Percentiles rank a stretch among this genome's conserved stretches.
Evolutionary conservation across 2,329 filamentous ascomycete genomes (phyloP).

Genomic region (Ophiostoma triangulosporum): DNA sequence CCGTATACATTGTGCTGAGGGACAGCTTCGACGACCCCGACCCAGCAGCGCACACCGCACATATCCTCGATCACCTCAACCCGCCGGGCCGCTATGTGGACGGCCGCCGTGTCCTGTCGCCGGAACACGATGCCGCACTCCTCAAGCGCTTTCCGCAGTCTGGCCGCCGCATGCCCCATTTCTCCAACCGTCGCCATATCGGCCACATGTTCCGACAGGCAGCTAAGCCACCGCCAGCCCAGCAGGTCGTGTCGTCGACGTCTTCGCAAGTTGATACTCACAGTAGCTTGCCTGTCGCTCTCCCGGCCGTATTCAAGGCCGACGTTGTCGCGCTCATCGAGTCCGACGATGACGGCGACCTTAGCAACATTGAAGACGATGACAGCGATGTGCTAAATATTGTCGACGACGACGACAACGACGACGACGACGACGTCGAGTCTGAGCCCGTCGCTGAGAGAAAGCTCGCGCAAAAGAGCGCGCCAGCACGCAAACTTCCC

Average conservation of each 20-base stretch:
- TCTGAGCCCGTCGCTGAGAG: background rate
- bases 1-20: conserved; percentile 66
- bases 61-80: conserved; percentile 65
- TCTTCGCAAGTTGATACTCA: background rate
- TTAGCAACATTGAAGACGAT: background rate
- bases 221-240: background rate
- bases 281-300: background rate
- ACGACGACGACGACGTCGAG: background rate
- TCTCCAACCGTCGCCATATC: conserved; percentile 71
- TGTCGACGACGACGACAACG: background rate
- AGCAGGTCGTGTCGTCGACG: background rate
- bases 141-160: conserved; percentile 52
- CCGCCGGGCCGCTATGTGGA: conserved; percentile 55
- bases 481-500: background rate
- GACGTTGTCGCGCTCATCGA: conserved; percentile 2
- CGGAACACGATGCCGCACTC: background rate
- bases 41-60: conserved; percentile 26
- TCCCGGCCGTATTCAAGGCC: conserved; percentile 7
- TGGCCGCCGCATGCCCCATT: conserved; percentile 75
- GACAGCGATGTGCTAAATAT: background rate
- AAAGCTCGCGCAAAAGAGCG: background rate
- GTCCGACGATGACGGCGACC: conserved; percentile 1
- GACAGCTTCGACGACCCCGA: conserved; percentile 40
- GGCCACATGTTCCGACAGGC: conserved; percentile 66
- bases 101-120: conserved; percentile 26